Percentiles rank a stretch among this genome's conserved stretches.
Conservation (phyloP, 2,329 filamentous ascomycete species). For the Sphaceloma murrayae region DNA sequence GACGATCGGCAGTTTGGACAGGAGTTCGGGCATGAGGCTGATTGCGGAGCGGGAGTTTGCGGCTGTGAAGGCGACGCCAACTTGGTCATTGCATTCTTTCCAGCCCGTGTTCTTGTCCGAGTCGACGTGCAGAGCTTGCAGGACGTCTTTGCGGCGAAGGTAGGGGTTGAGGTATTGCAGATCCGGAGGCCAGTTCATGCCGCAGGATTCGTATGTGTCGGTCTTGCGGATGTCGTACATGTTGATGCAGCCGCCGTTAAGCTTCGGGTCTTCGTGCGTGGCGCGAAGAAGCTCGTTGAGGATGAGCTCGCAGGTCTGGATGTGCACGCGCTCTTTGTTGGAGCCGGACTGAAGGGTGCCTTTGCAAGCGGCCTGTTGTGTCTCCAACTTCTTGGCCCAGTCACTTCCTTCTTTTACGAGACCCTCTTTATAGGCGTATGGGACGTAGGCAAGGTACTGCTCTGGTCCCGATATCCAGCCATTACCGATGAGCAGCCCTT, state of each 20-base stretch:
- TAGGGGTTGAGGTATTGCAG: conserved; percentile 69
- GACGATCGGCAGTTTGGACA: conserved; percentile 67
- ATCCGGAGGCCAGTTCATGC: conserved; percentile 97
- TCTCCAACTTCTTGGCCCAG: conserved; percentile 55
- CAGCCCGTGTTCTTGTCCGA: conserved; percentile 75
- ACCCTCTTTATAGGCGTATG: conserved; percentile 67
- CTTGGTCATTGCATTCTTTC: conserved; percentile 78
- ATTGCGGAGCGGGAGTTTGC: conserved; percentile 63
- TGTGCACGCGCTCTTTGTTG: conserved; percentile 57
- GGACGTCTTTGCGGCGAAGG: conserved; percentile 70
- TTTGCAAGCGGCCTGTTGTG: conserved; percentile 59
- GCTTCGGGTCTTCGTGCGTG: conserved; percentile 41
- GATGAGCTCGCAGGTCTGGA: conserved; percentile 63
- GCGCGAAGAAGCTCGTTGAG: conserved; percentile 61
- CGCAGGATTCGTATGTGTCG: conserved; percentile 73
- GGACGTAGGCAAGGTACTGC: conserved; percentile 81
- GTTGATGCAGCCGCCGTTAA: conserved; percentile 60
- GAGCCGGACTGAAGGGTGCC: conserved; percentile 49
- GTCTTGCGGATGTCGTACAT: conserved; percentile 93
- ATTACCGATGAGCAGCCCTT: conserved; percentile 87
- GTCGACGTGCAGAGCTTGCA: conserved; percentile 71
- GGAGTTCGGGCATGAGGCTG: conserved; percentile 63
- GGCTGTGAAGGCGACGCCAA: conserved; percentile 61
- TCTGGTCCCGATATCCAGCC: conserved; percentile 90
- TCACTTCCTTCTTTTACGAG: conserved; percentile 60